phyloP scores from a whole-genome alignment of 108 stramenopile species.

The Schizochytrium sp. region DNA sequence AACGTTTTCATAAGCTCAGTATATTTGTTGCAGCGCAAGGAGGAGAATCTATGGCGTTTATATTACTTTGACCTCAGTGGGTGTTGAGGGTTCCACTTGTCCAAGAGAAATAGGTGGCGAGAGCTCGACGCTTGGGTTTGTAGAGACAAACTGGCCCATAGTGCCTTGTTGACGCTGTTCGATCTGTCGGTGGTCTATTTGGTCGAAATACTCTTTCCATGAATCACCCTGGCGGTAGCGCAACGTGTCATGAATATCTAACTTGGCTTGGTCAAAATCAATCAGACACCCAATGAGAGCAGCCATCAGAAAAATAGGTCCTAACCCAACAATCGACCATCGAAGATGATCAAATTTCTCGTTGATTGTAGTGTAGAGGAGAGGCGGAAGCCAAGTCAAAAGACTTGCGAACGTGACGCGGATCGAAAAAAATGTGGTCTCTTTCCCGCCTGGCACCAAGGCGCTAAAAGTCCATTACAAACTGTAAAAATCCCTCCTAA shows the following conservation, averaged over 20 bases:
- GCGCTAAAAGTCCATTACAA: background rate
- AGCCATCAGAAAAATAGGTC: background rate
- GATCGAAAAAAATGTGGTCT: constrained; percentile 39
- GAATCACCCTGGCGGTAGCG: constrained; percentile 18
- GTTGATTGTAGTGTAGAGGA: constrained; percentile 42
- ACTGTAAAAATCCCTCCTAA: constrained; percentile 15
- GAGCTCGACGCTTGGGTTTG: too few species aligned
- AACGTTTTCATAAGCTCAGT: too few species aligned
- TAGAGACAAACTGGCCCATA: too few species aligned
- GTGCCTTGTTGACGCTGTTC: too few species aligned
- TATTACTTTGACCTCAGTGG: too few species aligned
- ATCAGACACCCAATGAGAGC: background rate
- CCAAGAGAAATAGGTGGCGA: too few species aligned
- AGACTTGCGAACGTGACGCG: constrained; percentile 2
- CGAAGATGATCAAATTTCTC: constrained; percentile 11
- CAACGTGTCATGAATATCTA: background rate
- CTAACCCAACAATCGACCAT: constrained; percentile 18
- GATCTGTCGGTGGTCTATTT: too few species aligned
- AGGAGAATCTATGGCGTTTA: too few species aligned
- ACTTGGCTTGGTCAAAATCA: background rate
- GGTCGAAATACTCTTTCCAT: background rate
- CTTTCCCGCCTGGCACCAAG: constrained; percentile 27
- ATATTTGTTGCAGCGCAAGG: too few species aligned
- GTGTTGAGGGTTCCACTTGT: too few species aligned
- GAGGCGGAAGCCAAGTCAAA: constrained; percentile 32